Evolutionary conservation across 2,329 filamentous ascomycete genomes (phyloP).

Genomic region (Pseudogymnoascus sp.): DNA sequence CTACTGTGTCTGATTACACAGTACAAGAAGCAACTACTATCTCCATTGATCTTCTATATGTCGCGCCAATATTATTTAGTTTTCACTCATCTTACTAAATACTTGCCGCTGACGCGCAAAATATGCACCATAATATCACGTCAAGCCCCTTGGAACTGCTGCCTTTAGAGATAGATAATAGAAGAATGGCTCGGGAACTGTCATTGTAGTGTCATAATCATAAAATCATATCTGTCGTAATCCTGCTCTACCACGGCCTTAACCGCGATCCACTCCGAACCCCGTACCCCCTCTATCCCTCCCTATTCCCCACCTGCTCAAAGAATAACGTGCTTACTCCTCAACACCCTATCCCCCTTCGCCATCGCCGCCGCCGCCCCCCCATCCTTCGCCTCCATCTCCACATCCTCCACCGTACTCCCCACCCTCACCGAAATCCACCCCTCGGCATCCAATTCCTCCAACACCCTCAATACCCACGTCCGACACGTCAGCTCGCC

Average conservation of each 20-base stretch:
- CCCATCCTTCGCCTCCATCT: neutral
- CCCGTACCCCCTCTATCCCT: neutral
- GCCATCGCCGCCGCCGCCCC: neutral
- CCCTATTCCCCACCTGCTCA: neutral
- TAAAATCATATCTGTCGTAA: neutral
- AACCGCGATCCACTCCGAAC: neutral
- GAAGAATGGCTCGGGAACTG: neutral
- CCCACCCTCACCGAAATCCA: neutral
- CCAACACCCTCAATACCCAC: neutral
- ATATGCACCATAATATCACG: no score
- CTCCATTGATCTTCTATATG: no score
- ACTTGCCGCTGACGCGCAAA: no score
- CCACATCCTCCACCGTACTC: constrained; percentile 2
- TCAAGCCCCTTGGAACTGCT: no score
- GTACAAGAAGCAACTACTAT: no score
- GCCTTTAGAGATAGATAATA: no score
- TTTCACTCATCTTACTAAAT: no score
- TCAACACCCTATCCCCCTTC: neutral
- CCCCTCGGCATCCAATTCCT: neutral
- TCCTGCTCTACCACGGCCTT: neutral
- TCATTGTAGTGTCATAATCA: neutral
- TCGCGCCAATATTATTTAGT: no score
- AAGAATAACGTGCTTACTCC: neutral
- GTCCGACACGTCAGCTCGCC: neutral
- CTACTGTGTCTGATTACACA: no score